Evolutionary conservation across 306 rosid genomes (phyloP).

Genomic region (Citrullus mucosospermus): DNA sequence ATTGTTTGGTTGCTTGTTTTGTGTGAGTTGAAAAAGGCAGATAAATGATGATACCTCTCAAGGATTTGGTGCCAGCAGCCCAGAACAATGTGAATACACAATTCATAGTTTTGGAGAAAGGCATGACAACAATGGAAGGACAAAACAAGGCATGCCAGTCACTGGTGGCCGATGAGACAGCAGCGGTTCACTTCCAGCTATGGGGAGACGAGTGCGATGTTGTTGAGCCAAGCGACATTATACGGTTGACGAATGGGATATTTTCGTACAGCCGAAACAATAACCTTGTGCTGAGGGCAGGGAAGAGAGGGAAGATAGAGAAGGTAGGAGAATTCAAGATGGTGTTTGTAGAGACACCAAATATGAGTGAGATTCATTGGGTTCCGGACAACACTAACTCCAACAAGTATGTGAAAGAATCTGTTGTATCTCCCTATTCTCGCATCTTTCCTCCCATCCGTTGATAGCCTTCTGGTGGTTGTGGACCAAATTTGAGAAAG

Average conservation of each 20-base stretch:
- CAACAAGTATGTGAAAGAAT: slow-evolving; percentile 33
- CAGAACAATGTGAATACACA: slow-evolving; percentile 63
- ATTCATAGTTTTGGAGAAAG: slow-evolving; percentile 62
- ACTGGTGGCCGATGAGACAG: slow-evolving; percentile 64
- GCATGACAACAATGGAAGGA: slow-evolving; percentile 33
- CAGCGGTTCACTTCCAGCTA: slow-evolving; percentile 66
- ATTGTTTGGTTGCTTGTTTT: neutral
- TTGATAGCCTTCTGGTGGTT: neutral
- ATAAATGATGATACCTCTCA: slow-evolving; percentile 31
- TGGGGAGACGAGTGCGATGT: slow-evolving; percentile 74
- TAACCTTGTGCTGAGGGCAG: slow-evolving; percentile 49
- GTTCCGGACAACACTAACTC: slow-evolving; percentile 38
- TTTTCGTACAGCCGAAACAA: slow-evolving; percentile 48
- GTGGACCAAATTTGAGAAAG: neutral
- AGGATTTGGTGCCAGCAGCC: slow-evolving; percentile 64
- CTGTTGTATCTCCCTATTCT: slow-evolving; percentile 44
- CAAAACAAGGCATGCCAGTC: slow-evolving; percentile 45
- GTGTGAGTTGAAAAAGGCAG: neutral
- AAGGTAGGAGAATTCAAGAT: slow-evolving; percentile 64
- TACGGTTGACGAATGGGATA: slow-evolving; percentile 36
- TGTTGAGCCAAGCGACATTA: slow-evolving; percentile 46
- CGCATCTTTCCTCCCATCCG: slow-evolving; percentile 39
- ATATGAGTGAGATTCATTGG: slow-evolving; percentile 84
- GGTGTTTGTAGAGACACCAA: slow-evolving; percentile 70
- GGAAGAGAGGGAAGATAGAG: slow-evolving; percentile 59